Percentiles rank a stretch among this genome's conserved stretches.
These are phyloP conservation scores for Hypoxylon fragiforme DNA, from an alignment of 495 filamentous ascomycete species.

Conservation along the genomic window DNA sequence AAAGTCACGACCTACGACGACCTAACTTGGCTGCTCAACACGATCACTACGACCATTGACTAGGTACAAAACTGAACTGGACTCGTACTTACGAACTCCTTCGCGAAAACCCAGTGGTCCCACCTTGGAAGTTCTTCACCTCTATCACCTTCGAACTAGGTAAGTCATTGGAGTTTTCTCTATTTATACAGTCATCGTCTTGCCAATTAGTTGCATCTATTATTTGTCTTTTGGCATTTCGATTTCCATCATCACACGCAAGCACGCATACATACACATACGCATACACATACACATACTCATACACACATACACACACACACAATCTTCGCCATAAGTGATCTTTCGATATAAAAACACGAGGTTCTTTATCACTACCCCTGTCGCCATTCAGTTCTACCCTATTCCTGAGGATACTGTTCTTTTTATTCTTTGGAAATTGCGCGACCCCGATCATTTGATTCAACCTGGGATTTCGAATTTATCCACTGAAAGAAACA, in stretches of 20 bases:
- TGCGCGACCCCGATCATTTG: too few relatives aligned
- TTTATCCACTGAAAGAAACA: not conserved
- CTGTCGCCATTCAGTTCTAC: too few relatives aligned
- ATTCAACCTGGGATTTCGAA: not conserved
- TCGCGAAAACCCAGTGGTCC: constrained; percentile 10
- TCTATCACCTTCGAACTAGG: constrained; percentile 10
- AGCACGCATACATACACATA: too few relatives aligned
- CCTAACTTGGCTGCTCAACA: constrained; percentile 11
- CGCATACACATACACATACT: too few relatives aligned
- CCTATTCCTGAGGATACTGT: too few relatives aligned
- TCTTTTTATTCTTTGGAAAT: not conserved
- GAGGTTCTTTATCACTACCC: too few relatives aligned
- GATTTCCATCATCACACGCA: not conserved
- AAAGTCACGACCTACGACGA: constrained; percentile 5
- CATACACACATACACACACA: too few relatives aligned
- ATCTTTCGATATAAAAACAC: too few relatives aligned
- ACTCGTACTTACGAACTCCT: constrained; percentile 5
- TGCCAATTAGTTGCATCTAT: not conserved
- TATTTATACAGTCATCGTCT: not conserved
- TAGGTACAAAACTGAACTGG: constrained; percentile 16
- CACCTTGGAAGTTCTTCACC: constrained; percentile 7
- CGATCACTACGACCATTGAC: constrained; percentile 12
- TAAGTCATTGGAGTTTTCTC: constrained; percentile 2
- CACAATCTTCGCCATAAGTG: too few relatives aligned
- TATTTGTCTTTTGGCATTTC: not conserved